Evolutionary conservation across 345 rosid genomes (phyloP).

Genomic region (Aquilaria yunnanensis): DNA sequence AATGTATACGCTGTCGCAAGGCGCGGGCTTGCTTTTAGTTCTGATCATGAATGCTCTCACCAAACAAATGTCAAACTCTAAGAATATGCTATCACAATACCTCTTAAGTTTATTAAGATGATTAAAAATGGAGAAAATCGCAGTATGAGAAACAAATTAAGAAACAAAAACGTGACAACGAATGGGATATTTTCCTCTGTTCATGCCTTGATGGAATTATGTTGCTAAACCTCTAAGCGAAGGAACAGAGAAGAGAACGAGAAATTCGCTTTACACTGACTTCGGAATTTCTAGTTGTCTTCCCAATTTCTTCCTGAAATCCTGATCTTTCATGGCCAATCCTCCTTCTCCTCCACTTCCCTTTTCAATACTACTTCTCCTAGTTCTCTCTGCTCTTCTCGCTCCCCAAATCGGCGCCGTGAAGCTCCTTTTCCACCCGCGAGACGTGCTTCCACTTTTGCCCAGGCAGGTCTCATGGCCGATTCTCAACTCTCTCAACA

Average conservation of each 20-base stretch:
- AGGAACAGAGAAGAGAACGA: background rate
- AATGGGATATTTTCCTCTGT: too few species aligned
- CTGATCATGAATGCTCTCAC: too few species aligned
- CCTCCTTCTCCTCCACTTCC: slow-evolving; percentile 10
- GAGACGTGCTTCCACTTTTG: slow-evolving; percentile 64
- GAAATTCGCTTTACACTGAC: background rate
- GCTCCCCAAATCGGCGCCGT: slow-evolving; percentile 12
- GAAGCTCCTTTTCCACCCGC: slow-evolving; percentile 60
- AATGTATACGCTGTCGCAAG: too few species aligned
- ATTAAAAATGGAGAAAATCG: too few species aligned
- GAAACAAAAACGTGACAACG: too few species aligned
- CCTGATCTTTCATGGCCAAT: slow-evolving; percentile 6
- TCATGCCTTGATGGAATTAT: too few species aligned
- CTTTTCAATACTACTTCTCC: background rate
- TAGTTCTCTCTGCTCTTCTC: slow-evolving; percentile 9
- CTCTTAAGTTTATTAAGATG: too few species aligned
- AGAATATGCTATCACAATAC: too few species aligned
- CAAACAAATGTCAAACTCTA: too few species aligned
- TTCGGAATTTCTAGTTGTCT: slow-evolving; percentile 4
- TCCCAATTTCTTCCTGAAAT: background rate
- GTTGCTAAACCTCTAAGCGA: too few species aligned
- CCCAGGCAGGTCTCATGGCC: slow-evolving; percentile 84
- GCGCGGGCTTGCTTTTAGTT: too few species aligned
- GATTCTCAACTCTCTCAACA: slow-evolving; percentile 49
- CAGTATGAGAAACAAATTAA: too few species aligned